Base-by-base conservation (phyloP, 2,329 filamentous ascomycete genomes). In the Zasmidium cellare region DNA sequence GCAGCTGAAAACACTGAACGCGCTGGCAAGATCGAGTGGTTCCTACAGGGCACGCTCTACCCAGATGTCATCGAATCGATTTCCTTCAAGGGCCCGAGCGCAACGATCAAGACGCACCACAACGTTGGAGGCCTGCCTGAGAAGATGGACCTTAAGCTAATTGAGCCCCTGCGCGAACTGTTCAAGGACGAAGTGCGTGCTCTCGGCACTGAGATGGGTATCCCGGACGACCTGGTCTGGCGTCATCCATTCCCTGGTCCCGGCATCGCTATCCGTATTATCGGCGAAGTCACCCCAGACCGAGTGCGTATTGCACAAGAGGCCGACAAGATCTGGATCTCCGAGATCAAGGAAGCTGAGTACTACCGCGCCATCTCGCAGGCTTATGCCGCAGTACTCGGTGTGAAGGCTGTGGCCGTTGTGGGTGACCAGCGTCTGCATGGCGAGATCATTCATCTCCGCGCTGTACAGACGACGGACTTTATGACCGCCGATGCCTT, bases 11-110 rank as follows among this genome's bases (percentile, higher is more conserved):
- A 87, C 69, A 87, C 87, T 0, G 75, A 81, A 1, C 80, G 82
- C 54, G 86, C 86, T n/a, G 90, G 89, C 31, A 87, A 88, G 68
- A 88, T 97, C 41, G 85, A 91, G 67, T 97, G 85, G 82, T 89
- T 97, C 70, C 81, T 97, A 9, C 92, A 97, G 76, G 91, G 92
- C 18, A 94, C 90, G 9, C 80, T 94, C 22, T 93, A 91, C 75
- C 88, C 87, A 1, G 88, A 89, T 71, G 84, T 88, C 58, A 88
- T 88, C 64, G 86, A 88, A 67, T 85, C 82, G 62, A 85, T 90
- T 61, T 88, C 86, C 23, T 90, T 89, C 81, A 88, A 88, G 71
- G 87, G 87, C 0, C 87, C 87, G 14, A 85, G 81, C 38, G 82
- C 82, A 23, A 90, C 87, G 12, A 90, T 90, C 76, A 90, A 90